Evolutionary conservation across 345 rosid species (phyloP), one percentile per base, ranked within the genome.

Genomic region (Schrenkiella parvula): DNA sequence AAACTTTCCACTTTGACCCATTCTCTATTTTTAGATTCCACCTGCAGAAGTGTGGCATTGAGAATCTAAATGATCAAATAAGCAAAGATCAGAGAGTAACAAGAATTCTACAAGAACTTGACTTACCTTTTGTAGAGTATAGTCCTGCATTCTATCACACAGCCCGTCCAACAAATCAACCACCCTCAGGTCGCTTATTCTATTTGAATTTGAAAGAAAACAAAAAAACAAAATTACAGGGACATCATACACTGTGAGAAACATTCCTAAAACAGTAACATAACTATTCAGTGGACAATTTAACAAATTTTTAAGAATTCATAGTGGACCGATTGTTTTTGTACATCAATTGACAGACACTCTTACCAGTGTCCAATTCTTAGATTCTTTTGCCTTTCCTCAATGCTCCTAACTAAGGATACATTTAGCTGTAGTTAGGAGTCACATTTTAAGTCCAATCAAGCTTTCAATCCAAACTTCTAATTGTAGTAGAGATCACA

Each of bases 121-220:
- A 43, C 29, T 25, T 77, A 89, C 99, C 91, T 89, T 85, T 79
- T 87, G 87, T 62, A 91, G 88, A 59, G 93, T 89, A 78, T 95
- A 95, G 73, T 88, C 97, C 79, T 86, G 88, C 98, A 95, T 91
- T 76, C 83, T 88, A 64, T 95, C 93, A 66, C 99, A 95, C 14
- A 91, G 93, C 50, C 96, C 97, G 55, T 89, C 96, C 84, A 91
- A 77, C 50, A 93, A 85, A 71, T 93, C 96, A 47, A 91, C 96
- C 70, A 87, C 98, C 78, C 97, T 84, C 67, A 93, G 86, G 76
- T 93, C 97, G 37, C 97, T 93, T 35, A 85, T 87, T 82, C 96
- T 93, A 78, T 50, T 79, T 35, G 22, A 55, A 52, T 46, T 80
- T 35, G 31, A 55, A 26, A 26, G n/a, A 50, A 50, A 26, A 2